These are phyloP conservation scores for Ceratonia siliqua DNA, from an alignment of 306 rosid genomes.

Conservation along the genomic window DNA sequence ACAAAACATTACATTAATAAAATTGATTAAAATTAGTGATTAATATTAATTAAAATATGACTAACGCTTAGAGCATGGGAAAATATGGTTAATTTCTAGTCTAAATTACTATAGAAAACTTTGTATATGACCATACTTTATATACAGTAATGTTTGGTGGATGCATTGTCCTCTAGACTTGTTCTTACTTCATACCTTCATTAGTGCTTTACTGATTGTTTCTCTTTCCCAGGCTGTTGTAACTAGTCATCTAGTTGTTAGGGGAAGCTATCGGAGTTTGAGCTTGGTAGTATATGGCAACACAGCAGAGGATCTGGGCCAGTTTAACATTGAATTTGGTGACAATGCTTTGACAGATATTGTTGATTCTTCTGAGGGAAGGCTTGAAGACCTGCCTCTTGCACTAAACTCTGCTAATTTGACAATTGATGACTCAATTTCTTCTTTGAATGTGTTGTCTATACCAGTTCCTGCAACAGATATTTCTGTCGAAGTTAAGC, in stretches of 20 bases:
- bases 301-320: slow-evolving; percentile 97
- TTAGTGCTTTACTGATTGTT: slow-evolving; percentile 12
- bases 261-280: slow-evolving; percentile 97
- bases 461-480: slow-evolving; percentile 66
- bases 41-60: slow-evolving; percentile 9
- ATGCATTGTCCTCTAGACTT: slow-evolving; percentile 15
- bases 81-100: not conserved
- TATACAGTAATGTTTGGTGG: not conserved
- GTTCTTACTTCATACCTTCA: slow-evolving; percentile 15
- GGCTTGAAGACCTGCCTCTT: slow-evolving; percentile 87
- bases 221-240: slow-evolving; percentile 80
- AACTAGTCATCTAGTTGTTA: slow-evolving; percentile 90
- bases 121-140: not conserved
- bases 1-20: not conserved
- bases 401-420: slow-evolving; percentile 69
- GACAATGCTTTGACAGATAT: slow-evolving; percentile 86
- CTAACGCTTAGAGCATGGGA: not conserved
- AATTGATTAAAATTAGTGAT: slow-evolving; percentile 2
- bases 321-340: slow-evolving; percentile 88
- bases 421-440: slow-evolving; percentile 61
- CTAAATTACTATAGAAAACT: not conserved
- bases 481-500: slow-evolving; percentile 69
- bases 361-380: slow-evolving; percentile 81
- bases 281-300: slow-evolving; percentile 93
- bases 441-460: slow-evolving; percentile 62